These are phyloP conservation scores for Boletellus emodensis DNA, from an alignment of 768 basidiomycete species.

Conservation along the genomic window DNA sequence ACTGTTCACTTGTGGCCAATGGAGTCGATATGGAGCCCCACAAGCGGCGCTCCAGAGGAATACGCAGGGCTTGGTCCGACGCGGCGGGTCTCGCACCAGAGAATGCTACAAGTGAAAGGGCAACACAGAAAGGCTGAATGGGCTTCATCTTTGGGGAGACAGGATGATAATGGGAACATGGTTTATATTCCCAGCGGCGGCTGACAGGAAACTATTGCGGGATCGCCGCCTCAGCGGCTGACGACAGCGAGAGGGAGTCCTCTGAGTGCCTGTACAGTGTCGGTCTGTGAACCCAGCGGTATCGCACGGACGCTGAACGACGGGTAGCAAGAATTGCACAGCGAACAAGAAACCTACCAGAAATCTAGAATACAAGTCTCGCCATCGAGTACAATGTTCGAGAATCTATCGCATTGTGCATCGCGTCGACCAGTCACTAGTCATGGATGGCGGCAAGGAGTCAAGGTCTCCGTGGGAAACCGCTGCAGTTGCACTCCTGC, in stretches of 20 bases:
- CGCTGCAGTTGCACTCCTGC: no score
- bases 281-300: no score
- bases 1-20: not conserved
- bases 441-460: no score
- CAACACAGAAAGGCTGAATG: not conserved
- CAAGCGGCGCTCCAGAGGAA: constrained; percentile 9
- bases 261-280: no score
- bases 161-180: not conserved
- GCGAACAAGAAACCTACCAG: no score
- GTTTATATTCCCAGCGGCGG: constrained; percentile 11
- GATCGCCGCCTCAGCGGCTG: constrained; percentile 2
- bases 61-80: not conserved
- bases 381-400: no score
- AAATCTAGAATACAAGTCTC: no score
- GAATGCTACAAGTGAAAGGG: constrained; percentile 1
- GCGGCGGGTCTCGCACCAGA: constrained; percentile 8
- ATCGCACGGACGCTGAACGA: no score
- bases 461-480: no score
- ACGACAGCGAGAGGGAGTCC: not conserved
- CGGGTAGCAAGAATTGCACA: no score
- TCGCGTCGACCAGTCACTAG: no score
- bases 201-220: constrained; percentile 8
- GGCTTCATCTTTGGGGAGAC: constrained; percentile 6
- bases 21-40: not conserved
- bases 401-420: no score